Base-by-base conservation (phyloP, 148 eudicot genomes). In the Heliosperma pusillum region DNA sequence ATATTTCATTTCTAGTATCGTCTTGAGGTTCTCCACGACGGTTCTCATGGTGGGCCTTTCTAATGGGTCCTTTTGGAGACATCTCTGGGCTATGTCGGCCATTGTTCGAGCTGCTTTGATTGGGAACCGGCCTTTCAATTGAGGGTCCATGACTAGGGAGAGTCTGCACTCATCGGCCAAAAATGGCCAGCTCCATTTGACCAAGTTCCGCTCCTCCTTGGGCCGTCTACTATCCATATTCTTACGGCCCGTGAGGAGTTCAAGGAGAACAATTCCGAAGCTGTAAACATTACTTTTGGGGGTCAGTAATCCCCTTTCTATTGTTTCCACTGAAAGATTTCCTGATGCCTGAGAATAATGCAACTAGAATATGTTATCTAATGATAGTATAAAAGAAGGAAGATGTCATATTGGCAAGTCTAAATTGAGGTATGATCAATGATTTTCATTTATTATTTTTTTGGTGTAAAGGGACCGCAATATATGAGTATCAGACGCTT, bases 41-140 rank as follows among this genome's bases (percentile, higher is more conserved):
- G 80, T 85, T 86, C 98, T 90, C 98, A 94, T 92, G 22, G 98
- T 95, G 65, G 98, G 98, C 78, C 98, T 85, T 67, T 89, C 97
- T 7, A 97, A 92, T 53, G 98, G 97, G 76, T 92, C 98, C 63
- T 85, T 89, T 61, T 85, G 98, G 62, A 95, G 97, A 71, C 98
- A 95, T 77, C 82, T 79, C 75, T 90, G 97, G 19, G 98, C 96
- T 74, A 94, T 76, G 73, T 92, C 93, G 26, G 98, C 98, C 44
- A 95, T 85, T 53, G 88, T 85, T 57, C 91, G 79, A 5, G 98
- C 92, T 70, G 98, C 98, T 86, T 87, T 86, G 67, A 84, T 75
- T 10, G 97, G 96, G 78, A 90, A 90, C 19, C 97, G 86, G 10
- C 98, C 91, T 81, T 95, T 95, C 8, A 95, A 82, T 59, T 87